Evolutionary conservation across 345 rosid species (phyloP), one percentile per base, ranked within the genome.

Genomic region (Gossypium stocksii): DNA sequence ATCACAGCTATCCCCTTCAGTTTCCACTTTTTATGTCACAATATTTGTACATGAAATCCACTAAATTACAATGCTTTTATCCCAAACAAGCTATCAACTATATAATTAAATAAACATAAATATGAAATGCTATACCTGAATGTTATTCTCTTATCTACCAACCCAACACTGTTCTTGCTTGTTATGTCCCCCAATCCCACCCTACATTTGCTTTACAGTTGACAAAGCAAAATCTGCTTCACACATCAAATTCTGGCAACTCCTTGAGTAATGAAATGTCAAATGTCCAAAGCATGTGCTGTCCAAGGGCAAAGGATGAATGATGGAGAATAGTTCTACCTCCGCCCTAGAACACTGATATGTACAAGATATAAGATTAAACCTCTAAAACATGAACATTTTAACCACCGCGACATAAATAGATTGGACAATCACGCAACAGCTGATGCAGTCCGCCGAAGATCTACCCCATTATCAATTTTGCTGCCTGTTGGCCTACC

Each of bases 381-480:
- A 64, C 52, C 27, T 41, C 43, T 58, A 44, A 56, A 54, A 48
- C 9, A 25, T 19, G 20, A 16, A 52, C 57, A 52, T 52, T 4
- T 52, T 52, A 16, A 34, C 6, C 38, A 34, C 38, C 38, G 38
- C 1, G 7, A 56, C 9, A 19, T 17, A 52, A 16, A 64, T 2
- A 13, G n/a, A 19, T 19, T 29, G 57, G 73, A 66, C 56, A 71
- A 70, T 90, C 89, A 91, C 52, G 80, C 86, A 75, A 86, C 90
- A 0, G 97, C 89, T 45, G 96, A 91, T 77, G 96, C 54, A 60
- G 96, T 87, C 3, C 97, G 91, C 3, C 98, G 92, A 10, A 83
- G 89, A 82, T 90, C 93, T 75, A 82, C 82, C 15, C 78, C 90
- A 27, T 80, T 84, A 83, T 80, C 80, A 46, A 86, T 75, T 71